Evolutionary conservation across 2,329 filamentous ascomycete species (phyloP).

Genomic region (Colletotrichum endophyticum): DNA sequence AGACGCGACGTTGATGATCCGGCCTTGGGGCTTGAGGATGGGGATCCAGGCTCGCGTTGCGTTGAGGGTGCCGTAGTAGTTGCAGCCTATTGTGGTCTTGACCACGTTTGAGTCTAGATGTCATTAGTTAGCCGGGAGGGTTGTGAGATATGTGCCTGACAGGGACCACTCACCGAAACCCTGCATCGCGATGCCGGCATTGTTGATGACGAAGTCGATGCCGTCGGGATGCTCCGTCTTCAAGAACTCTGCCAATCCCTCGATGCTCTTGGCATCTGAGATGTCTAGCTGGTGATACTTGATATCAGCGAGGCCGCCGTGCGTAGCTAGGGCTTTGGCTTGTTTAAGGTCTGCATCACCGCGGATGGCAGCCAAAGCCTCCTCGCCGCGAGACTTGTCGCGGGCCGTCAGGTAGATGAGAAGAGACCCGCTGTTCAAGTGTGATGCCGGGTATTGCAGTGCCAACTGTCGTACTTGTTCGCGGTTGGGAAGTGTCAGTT

Average conservation of each 20-base stretch:
- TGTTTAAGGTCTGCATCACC: constrained; percentile 47
- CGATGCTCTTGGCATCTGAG: constrained; percentile 46
- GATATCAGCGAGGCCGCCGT: constrained; percentile 48
- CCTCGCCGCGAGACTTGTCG: constrained; percentile 49
- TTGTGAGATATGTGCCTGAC: not conserved
- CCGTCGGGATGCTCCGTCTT: constrained; percentile 49
- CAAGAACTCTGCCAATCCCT: constrained; percentile 43
- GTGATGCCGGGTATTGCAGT: constrained; percentile 55
- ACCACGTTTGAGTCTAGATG: constrained; percentile 41
- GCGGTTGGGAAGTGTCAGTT: not conserved
- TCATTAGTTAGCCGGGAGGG: not conserved
- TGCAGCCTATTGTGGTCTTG: constrained; percentile 50
- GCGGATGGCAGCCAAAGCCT: constrained; percentile 46
- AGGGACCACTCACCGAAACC: constrained; percentile 41
- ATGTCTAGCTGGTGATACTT: constrained; percentile 54
- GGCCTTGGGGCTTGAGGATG: constrained; percentile 45
- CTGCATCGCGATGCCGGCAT: constrained; percentile 52
- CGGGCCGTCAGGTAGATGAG: constrained; percentile 60
- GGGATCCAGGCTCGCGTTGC: constrained; percentile 49
- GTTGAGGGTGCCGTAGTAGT: constrained; percentile 57
- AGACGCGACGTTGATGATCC: constrained; percentile 55
- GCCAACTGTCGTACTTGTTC: constrained; percentile 54
- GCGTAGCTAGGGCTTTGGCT: constrained; percentile 47
- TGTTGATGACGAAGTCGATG: constrained; percentile 59
- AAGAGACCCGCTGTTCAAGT: constrained; percentile 49